phyloP scores from a whole-genome alignment of 257 asterid species.

The Catharanthus roseus region DNA sequence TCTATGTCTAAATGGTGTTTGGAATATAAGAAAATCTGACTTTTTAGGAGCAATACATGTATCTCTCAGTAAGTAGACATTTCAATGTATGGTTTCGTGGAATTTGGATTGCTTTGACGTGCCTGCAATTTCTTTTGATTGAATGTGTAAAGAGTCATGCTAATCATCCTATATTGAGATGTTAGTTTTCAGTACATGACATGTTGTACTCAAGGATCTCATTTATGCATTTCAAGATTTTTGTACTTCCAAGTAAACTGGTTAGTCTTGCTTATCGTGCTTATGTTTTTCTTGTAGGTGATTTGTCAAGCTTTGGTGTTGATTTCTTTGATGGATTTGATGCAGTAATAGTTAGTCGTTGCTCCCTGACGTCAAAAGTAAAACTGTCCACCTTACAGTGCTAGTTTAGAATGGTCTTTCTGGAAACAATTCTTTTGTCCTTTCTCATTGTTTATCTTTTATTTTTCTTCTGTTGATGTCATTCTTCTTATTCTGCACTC shows the following conservation, averaged over 20 bases:
- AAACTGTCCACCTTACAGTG: not conserved
- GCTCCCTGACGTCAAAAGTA: constrained; percentile 36
- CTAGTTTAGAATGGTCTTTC: not conserved
- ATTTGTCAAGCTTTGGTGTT: constrained; percentile 33
- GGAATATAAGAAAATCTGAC: not conserved
- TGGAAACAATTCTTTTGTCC: not conserved
- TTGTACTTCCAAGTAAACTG: not conserved
- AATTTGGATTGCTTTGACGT: not conserved
- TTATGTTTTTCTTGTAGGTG: constrained; percentile 25
- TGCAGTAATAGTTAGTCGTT: constrained; percentile 34
- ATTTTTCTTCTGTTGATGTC: not conserved
- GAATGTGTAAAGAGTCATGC: not conserved
- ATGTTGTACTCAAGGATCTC: not conserved
- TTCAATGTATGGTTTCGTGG: not conserved
- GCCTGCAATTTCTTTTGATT: not conserved
- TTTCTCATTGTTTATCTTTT: not conserved
- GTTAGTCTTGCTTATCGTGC: not conserved
- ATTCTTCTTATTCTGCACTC: not conserved
- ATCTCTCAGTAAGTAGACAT: not conserved
- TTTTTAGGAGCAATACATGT: not conserved
- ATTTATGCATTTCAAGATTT: not conserved
- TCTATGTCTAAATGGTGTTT: too few species aligned
- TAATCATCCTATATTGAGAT: not conserved
- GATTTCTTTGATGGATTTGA: constrained; percentile 38
- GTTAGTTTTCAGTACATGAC: not conserved